phyloP scores from a whole-genome alignment of 805 yeast genomes.

The Yarrowia sp. region DNA sequence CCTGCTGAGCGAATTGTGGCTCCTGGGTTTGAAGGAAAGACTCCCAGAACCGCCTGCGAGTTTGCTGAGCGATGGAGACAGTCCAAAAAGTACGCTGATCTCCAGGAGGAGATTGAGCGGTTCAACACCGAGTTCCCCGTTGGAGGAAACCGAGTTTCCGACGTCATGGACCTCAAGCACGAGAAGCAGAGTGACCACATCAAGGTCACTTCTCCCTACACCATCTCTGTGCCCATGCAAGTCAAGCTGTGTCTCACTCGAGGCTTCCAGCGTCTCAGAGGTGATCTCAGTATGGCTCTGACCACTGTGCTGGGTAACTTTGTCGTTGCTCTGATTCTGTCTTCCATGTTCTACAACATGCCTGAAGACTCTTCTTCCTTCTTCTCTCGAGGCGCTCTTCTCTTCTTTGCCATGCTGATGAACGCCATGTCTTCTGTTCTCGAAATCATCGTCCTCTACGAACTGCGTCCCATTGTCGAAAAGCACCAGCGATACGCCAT shows the following conservation, averaged over 20 bases:
- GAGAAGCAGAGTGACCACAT: constrained; percentile 37
- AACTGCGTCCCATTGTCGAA: constrained; percentile 54
- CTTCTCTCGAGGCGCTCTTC: constrained; percentile 56
- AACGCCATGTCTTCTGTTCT: constrained; percentile 47
- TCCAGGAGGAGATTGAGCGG: constrained; percentile 48
- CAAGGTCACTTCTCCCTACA: constrained; percentile 43
- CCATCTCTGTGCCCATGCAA: constrained; percentile 47
- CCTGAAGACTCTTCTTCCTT: constrained; percentile 52
- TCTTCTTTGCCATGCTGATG: constrained; percentile 55
- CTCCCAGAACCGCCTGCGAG: constrained; percentile 54
- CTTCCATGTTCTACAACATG: constrained; percentile 55
- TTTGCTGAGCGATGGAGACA: constrained; percentile 52
- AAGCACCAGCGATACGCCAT: constrained; percentile 58
- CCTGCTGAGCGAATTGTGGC: constrained; percentile 50
- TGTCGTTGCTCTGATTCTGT: constrained; percentile 54
- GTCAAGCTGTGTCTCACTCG: constrained; percentile 48
- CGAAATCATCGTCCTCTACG: constrained; percentile 46
- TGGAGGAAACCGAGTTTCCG: constrained; percentile 34
- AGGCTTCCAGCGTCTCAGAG: constrained; percentile 52
- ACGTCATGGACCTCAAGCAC: constrained; percentile 37
- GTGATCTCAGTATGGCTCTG: constrained; percentile 50
- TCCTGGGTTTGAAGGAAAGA: constrained; percentile 47
- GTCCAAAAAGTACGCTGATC: constrained; percentile 44
- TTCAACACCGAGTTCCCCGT: constrained; percentile 33
- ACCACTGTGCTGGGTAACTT: constrained; percentile 47